Percentiles rank a stretch among this genome's conserved stretches.
Conservation (phyloP, 106 monocot genomes). For the Iris macrosiphon region DNA sequence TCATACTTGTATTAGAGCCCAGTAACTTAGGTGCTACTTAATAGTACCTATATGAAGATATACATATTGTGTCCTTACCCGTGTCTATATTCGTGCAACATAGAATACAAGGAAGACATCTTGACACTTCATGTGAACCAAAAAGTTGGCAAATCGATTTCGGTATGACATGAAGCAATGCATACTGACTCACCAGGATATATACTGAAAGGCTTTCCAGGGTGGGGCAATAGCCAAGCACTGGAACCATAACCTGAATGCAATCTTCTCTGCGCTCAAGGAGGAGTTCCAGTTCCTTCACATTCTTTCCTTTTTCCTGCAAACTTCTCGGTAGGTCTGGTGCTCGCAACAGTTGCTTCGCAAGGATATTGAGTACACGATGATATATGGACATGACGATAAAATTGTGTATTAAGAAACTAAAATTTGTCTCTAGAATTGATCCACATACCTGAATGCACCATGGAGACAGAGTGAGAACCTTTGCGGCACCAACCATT, state of each 20-base stretch:
- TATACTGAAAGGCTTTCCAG: conserved; percentile 5
- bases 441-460: conserved; percentile 10
- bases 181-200: not conserved
- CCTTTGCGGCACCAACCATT: not conserved
- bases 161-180: not conserved
- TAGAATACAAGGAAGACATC: too few relatives aligned
- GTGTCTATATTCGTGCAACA: too few relatives aligned
- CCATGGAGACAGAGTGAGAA: conserved; percentile 11
- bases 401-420: not conserved
- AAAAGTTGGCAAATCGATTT: not conserved
- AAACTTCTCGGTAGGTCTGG: not conserved
- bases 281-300: conserved; percentile 5
- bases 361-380: too few relatives aligned
- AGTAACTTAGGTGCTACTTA: not conserved
- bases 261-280: conserved; percentile 6
- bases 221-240: conserved; percentile 7
- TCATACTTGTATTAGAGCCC: too few relatives aligned
- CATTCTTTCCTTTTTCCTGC: conserved; percentile 1
- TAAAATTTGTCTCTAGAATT: not conserved
- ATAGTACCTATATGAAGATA: not conserved
- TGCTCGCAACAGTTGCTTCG: not conserved
- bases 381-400: not conserved
- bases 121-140: too few relatives aligned
- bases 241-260: not conserved
- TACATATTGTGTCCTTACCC: too few relatives aligned